These are phyloP conservation scores for Stellera chamaejasme DNA, from an alignment of 345 rosid species.

Conservation along the genomic window DNA sequence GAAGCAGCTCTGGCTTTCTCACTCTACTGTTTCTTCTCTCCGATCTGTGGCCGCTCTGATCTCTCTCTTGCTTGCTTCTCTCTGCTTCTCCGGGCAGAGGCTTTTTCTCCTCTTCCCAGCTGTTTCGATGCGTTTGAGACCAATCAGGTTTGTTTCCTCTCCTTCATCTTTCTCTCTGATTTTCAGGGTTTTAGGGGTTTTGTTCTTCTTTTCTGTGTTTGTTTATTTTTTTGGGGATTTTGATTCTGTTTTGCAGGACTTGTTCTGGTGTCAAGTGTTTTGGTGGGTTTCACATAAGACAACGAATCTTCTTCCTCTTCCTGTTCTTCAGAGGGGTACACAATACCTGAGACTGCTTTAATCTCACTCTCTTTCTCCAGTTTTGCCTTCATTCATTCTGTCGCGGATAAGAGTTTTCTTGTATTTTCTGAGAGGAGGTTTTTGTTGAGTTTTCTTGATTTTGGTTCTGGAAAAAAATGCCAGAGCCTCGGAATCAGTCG, in stretches of 20 bases:
- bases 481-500: constrained; percentile 26
- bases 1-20: constrained; percentile 46
- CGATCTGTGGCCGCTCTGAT: constrained; percentile 8
- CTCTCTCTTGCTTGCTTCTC: constrained; percentile 26
- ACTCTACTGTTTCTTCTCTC: constrained; percentile 9
- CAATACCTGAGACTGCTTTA: constrained; percentile 29
- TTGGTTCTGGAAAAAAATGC: constrained; percentile 22
- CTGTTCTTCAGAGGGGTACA: constrained; percentile 62
- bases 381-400: constrained; percentile 1
- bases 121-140: constrained; percentile 76
- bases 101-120: constrained; percentile 34
- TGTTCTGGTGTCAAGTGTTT: constrained; percentile 70
- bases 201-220: not conserved
- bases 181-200: not conserved
- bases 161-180: not conserved
- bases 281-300: constrained; percentile 67
- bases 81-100: constrained; percentile 47
- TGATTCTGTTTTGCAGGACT: constrained; percentile 46
- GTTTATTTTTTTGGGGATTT: not conserved
- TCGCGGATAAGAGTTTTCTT: constrained; percentile 6
- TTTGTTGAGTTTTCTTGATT: constrained; percentile 20
- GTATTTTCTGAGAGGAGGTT: constrained; percentile 19
- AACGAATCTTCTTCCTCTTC: constrained; percentile 53
- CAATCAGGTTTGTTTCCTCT: constrained; percentile 39
- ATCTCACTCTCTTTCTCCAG: constrained; percentile 7